Evolutionary conservation across 1,284 basidiomycete genomes (phyloP).

Genomic region (Marasmius oreades): DNA sequence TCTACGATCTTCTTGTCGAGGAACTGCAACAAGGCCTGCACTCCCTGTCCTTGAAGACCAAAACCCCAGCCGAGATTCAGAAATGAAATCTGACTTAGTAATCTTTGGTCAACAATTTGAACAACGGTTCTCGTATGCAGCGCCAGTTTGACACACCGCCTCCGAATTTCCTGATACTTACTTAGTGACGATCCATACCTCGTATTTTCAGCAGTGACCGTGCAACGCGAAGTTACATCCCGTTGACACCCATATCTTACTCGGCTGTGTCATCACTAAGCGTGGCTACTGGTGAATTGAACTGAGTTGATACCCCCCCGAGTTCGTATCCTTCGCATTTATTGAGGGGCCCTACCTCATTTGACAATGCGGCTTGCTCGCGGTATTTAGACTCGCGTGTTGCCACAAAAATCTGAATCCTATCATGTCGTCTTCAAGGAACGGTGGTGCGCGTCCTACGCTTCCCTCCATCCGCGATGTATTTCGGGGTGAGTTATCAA

Average conservation of each 20-base stretch:
- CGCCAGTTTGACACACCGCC: neutral
- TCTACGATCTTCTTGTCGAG: conserved; percentile 64
- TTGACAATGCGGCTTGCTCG: neutral
- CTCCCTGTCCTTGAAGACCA: conserved; percentile 72
- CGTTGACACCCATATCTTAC: neutral
- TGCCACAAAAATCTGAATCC: neutral
- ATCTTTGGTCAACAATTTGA: neutral
- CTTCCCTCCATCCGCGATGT: conserved; percentile 73
- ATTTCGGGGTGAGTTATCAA: conserved; percentile 50
- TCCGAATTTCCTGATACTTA: neutral
- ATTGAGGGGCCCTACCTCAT: neutral
- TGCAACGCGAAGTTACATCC: neutral
- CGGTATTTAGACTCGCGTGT: neutral
- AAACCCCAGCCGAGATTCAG: conserved; percentile 52
- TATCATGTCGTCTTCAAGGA: conserved; percentile 36
- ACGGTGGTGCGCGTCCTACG: conserved; percentile 50
- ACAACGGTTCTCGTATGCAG: neutral
- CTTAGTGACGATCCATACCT: neutral
- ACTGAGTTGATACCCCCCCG: neutral
- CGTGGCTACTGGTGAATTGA: neutral
- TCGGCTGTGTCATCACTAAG: neutral
- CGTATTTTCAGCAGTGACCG: neutral
- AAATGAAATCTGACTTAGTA: neutral
- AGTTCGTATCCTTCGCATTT: neutral
- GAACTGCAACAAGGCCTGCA: conserved; percentile 70